phyloP scores from a whole-genome alignment of 805 yeast species.

The Schizosaccharomyces cryophilus region DNA sequence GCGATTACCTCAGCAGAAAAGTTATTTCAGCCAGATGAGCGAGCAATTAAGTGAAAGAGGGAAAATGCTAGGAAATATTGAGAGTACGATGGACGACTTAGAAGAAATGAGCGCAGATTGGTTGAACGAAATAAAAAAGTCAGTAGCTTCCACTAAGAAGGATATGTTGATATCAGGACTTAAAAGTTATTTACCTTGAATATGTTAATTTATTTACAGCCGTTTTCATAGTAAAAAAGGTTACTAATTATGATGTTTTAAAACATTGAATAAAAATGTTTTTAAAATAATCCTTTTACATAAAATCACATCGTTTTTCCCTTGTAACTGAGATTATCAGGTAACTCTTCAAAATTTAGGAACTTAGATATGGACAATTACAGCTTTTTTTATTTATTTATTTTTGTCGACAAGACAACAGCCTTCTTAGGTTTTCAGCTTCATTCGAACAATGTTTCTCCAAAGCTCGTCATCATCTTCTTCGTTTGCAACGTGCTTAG shows the following conservation, averaged over 20 bases:
- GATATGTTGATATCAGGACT: neutral
- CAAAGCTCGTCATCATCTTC: neutral
- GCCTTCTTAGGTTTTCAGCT: neutral
- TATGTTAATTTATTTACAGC: neutral
- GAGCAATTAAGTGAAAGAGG: conserved; percentile 8
- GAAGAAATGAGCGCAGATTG: conserved; percentile 9
- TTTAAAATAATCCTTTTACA: too few relatives aligned
- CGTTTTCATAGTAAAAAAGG: too few relatives aligned
- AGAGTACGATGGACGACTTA: conserved; percentile 5
- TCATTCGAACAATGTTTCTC: neutral
- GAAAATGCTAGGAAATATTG: conserved; percentile 6
- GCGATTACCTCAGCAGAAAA: neutral
- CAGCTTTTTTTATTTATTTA: too few relatives aligned
- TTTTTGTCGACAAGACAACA: too few relatives aligned
- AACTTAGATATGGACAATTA: too few relatives aligned
- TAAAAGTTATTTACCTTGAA: neutral
- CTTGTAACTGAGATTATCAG: too few relatives aligned
- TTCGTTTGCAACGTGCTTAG: neutral
- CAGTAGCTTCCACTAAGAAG: neutral
- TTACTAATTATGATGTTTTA: too few relatives aligned
- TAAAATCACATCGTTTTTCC: too few relatives aligned
- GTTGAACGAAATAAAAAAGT: conserved; percentile 3
- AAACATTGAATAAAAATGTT: too few relatives aligned
- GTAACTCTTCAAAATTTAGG: too few relatives aligned
- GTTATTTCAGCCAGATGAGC: conserved; percentile 4